Conservation (phyloP, 2,329 filamentous ascomycete species). For the Talaromyces sp. region DNA sequence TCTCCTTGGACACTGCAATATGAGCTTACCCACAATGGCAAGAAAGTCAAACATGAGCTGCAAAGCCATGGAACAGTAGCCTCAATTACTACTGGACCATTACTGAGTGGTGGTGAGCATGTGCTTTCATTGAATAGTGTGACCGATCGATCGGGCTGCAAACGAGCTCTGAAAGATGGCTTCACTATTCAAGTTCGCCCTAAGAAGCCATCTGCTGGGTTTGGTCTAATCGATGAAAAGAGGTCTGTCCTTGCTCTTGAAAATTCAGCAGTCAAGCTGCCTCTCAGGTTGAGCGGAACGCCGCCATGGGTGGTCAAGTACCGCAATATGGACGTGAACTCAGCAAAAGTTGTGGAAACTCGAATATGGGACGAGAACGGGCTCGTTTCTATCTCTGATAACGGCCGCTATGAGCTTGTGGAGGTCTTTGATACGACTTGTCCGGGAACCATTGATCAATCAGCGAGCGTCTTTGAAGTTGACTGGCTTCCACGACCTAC, state of each 20-base stretch:
- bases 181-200: slow-evolving; percentile 80
- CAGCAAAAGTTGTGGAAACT: slow-evolving; percentile 47
- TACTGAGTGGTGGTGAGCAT: slow-evolving; percentile 84
- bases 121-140: slow-evolving; percentile 79
- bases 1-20: slow-evolving; percentile 87
- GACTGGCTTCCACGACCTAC: slow-evolving; percentile 80
- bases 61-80: slow-evolving; percentile 60
- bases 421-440: slow-evolving; percentile 76
- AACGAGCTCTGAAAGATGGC: slow-evolving; percentile 78
- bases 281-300: slow-evolving; percentile 79
- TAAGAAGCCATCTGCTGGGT: slow-evolving; percentile 80
- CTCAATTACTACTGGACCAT: slow-evolving; percentile 68
- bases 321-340: slow-evolving; percentile 58
- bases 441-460: slow-evolving; percentile 71
- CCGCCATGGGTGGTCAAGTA: slow-evolving; percentile 79
- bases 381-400: slow-evolving; percentile 58
- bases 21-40: slow-evolving; percentile 86
- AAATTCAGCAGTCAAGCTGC: slow-evolving; percentile 67
- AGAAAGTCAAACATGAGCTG: slow-evolving; percentile 65
- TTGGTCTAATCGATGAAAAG: slow-evolving; percentile 80
- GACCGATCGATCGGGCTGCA: slow-evolving; percentile 81
- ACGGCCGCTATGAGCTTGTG: slow-evolving; percentile 75
- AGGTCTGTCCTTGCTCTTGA: slow-evolving; percentile 72
- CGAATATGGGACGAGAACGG: slow-evolving; percentile 59
- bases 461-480: slow-evolving; percentile 71